Evolutionary conservation across 2,329 filamentous ascomycete species (phyloP).

Genomic region (Xylaria sp.): DNA sequence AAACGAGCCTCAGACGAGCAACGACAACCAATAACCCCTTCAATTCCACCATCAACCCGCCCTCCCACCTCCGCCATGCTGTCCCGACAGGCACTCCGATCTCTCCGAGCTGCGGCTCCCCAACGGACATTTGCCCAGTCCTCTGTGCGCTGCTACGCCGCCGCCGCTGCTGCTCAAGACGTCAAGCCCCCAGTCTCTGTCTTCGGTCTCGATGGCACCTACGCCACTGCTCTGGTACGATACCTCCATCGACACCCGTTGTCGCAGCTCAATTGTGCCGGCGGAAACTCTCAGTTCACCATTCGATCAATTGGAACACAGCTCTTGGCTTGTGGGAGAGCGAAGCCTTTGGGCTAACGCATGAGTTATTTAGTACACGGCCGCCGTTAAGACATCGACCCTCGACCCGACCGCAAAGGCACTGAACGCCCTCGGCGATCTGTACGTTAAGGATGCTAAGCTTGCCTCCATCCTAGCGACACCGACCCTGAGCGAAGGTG

Average conservation of each 20-base stretch:
- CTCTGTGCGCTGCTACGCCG: conserved; percentile 80
- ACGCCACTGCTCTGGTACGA: conserved; percentile 96
- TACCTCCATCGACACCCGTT: conserved; percentile 41
- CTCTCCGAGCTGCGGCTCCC: conserved; percentile 67
- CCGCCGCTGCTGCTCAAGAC: conserved; percentile 69
- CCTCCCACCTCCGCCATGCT: conserved; percentile 58
- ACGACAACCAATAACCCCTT: conserved; percentile 35
- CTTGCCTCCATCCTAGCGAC: conserved; percentile 78
- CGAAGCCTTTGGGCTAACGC: conserved; percentile 43
- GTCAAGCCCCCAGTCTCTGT: conserved; percentile 88
- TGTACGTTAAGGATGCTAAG: conserved; percentile 86
- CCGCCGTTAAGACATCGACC: conserved; percentile 84
- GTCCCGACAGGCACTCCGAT: conserved; percentile 68
- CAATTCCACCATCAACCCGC: conserved; percentile 37
- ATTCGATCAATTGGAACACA: conserved; percentile 17
- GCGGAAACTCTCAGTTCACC: background rate
- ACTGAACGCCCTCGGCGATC: conserved; percentile 73
- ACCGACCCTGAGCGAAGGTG: conserved; percentile 78
- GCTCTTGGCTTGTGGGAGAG: background rate
- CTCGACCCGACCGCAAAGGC: conserved; percentile 89
- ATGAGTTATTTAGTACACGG: conserved; percentile 82
- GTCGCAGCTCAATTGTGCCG: conserved; percentile 12
- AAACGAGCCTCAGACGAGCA: conserved; percentile 41
- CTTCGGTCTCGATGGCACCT: conserved; percentile 97
- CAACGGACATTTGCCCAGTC: conserved; percentile 66